A percentile compares a stretch with the other conserved stretches of the same genome.
Conservation (phyloP, 257 asterid species). For the Coffea canephora region DNA sequence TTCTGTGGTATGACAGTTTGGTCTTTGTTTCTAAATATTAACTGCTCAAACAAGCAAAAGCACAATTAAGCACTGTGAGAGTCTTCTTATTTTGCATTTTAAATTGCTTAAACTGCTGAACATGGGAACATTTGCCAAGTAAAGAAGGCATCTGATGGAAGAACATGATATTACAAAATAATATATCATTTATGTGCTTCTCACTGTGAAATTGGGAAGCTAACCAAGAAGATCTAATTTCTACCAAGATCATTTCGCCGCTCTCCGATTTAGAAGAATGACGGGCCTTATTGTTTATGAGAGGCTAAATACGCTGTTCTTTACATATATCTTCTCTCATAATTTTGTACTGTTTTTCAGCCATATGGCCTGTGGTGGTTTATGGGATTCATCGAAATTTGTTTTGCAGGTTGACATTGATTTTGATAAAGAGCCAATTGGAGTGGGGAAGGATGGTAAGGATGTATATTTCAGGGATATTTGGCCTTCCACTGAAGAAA, state of each 20-base stretch:
- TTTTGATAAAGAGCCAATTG: slow-evolving; percentile 92
- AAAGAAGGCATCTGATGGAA: not conserved
- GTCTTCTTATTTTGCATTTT: not conserved
- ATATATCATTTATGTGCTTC: not conserved
- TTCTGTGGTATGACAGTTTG: not conserved
- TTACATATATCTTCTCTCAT: not conserved
- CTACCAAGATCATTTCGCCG: too few species aligned
- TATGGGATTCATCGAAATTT: not conserved
- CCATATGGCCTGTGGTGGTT: not conserved
- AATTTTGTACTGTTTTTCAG: not conserved
- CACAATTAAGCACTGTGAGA: too few species aligned
- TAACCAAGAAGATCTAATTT: not conserved
- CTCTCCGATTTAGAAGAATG: not conserved
- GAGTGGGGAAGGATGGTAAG: slow-evolving; percentile 80
- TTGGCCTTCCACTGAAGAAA: slow-evolving; percentile 94
- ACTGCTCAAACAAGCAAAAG: not conserved
- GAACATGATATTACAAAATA: not conserved
- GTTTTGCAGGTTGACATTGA: slow-evolving; percentile 79
- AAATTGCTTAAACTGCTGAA: not conserved
- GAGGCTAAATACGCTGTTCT: not conserved
- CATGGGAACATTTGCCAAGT: not conserved
- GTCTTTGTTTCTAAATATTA: not conserved
- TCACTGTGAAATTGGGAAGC: not conserved
- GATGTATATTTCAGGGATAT: slow-evolving; percentile 81
- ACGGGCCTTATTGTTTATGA: not conserved